Evolutionary conservation across 129 eudicot species (phyloP), one percentile per base, ranked within the genome.

Genomic region (sunflower (Helianthus annuus)): DNA sequence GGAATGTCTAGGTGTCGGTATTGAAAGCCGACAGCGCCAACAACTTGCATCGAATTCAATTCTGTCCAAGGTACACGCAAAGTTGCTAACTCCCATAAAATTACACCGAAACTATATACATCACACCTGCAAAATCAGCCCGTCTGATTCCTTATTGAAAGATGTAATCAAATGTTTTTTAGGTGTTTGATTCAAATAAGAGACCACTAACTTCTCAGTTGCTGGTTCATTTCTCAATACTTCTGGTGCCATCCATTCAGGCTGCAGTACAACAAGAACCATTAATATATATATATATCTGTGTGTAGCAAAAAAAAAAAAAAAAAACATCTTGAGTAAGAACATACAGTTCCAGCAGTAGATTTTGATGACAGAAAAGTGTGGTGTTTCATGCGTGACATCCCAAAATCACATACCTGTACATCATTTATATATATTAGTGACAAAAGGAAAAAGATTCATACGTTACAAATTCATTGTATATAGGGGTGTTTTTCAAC

Each of bases 191-290:
- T 40, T 58, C 17, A 40, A n/a, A 56, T n/a, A 61, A 69, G n/a
- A 64, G 10, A 32, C 24, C 74, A 74, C 96, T 86, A 77, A 92
- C 97, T 92, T 92, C 77, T 92, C 97, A 75, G 86, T 84, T 57
- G 91, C 83, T 40, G 85, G 92, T 78, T 92, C 97, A 60, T 92
- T 92, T 70, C 97, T 92, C 27, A 92, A 74, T 46, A 92, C 96
- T 83, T 92, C 97, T 11, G 97, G 97, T 13, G 97, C 97, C 97
- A 92, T 92, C 97, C 97, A 92, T 73, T 92, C 97, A 67, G 97
- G 91, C 97, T 92, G 91, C 93, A 83, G 10, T 76, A 40, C 53
- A 61, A 22, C 19, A 64, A 3, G 58, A 59, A 11, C 40, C 2
- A 59, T 59, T 16, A 58, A 58, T 58, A 58, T 6, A 27, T 57